These are phyloP conservation scores for Streptanthus diversifolius DNA, from an alignment of 345 rosid species.

Conservation along the genomic window DNA sequence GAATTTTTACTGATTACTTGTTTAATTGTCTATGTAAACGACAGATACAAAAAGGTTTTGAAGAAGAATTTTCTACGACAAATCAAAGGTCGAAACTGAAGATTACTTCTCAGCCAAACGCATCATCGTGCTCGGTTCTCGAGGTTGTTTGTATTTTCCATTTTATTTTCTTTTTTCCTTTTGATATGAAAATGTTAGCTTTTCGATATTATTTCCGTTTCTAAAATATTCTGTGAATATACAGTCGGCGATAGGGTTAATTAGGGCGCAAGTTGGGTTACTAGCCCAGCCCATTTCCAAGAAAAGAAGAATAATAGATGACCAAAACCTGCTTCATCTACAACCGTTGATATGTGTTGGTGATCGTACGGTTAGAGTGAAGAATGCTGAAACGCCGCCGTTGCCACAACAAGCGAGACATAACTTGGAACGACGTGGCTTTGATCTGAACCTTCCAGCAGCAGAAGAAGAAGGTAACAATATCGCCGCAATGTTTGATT, in stretches of 20 bases:
- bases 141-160: background rate
- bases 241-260: slow-evolving; percentile 16
- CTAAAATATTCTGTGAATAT: background rate
- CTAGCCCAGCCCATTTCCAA: slow-evolving; percentile 7
- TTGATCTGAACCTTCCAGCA: slow-evolving; percentile 32
- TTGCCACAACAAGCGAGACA: background rate
- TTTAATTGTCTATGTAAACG: background rate
- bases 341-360: slow-evolving; percentile 10
- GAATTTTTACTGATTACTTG: background rate
- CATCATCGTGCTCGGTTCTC: background rate
- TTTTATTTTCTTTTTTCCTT: background rate
- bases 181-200: background rate
- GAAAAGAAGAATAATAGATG: background rate
- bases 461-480: background rate
- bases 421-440: background rate
- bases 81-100: background rate
- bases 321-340: background rate
- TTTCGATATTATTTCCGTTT: background rate
- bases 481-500: background rate
- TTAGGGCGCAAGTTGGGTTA: slow-evolving; percentile 18
- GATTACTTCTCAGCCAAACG: background rate
- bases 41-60: background rate
- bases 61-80: background rate
- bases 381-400: background rate
- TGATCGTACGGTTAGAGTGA: slow-evolving; percentile 16